Conservation (phyloP, 23 red algal genomes). For the Gracilaria caudata region DNA sequence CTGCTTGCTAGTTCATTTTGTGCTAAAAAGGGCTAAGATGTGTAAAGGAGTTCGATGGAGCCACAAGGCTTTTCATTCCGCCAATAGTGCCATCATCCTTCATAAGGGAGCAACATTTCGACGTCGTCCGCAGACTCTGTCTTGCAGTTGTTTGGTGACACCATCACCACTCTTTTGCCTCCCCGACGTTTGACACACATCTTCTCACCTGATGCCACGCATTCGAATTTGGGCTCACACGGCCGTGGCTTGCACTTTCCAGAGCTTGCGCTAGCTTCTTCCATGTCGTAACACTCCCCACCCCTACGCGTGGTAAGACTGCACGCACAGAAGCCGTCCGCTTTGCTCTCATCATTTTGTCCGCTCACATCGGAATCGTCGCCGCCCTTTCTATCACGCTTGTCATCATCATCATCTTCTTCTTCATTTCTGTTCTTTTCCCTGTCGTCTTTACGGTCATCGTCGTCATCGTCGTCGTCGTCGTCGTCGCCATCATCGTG, state of each 20-base stretch:
- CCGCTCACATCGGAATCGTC: not conserved
- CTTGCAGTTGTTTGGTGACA: not conserved
- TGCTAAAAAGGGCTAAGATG: not conserved
- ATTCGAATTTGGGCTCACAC: constrained; percentile 21
- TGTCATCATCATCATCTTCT: not conserved
- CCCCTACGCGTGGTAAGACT: not conserved
- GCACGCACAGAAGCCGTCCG: constrained; percentile 5
- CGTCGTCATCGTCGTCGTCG: not conserved
- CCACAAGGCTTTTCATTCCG: not conserved
- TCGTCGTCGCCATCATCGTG: not conserved
- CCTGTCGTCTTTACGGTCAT: too few species aligned
- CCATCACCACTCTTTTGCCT: not conserved
- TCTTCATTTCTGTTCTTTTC: too few species aligned
- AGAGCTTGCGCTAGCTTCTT: not conserved
- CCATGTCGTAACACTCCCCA: constrained; percentile 2
- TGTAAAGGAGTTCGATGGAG: not conserved
- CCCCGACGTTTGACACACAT: constrained; percentile 8
- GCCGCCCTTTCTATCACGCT: not conserved
- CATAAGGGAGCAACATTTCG: constrained; percentile 6
- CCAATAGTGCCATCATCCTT: not conserved
- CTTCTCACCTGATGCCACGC: not conserved
- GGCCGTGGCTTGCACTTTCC: not conserved
- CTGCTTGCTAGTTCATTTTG: not conserved
- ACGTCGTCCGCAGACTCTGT: not conserved
- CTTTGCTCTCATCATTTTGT: not conserved